Conservation (phyloP, 345 rosid species). For the Dipteronia dyeriana region DNA sequence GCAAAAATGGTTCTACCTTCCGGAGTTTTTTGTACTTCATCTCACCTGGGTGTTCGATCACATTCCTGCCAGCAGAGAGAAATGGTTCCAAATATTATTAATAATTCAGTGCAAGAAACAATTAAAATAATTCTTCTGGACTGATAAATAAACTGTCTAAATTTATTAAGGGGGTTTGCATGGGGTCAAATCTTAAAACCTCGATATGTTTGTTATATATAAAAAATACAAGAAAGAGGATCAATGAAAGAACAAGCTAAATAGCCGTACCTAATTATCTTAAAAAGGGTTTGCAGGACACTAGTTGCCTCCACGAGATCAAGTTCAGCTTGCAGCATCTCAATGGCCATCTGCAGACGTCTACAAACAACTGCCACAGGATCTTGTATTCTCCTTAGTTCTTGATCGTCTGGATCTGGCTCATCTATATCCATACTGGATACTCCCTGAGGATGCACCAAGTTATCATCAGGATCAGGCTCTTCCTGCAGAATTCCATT, state of each 20-base stretch:
- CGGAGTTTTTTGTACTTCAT: slow-evolving; percentile 71
- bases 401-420: slow-evolving; percentile 78
- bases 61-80: slow-evolving; percentile 53
- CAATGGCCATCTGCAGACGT: slow-evolving; percentile 67
- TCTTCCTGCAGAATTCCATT: slow-evolving; percentile 25
- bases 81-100: slow-evolving; percentile 14
- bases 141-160: not conserved
- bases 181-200: not conserved
- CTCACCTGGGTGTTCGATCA: slow-evolving; percentile 77
- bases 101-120: not conserved
- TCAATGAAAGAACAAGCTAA: slow-evolving; percentile 10
- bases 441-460: slow-evolving; percentile 27
- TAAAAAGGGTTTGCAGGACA: slow-evolving; percentile 64
- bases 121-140: not conserved
- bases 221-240: not conserved
- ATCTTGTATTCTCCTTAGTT: slow-evolving; percentile 76
- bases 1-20: slow-evolving; percentile 48
- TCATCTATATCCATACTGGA: slow-evolving; percentile 54
- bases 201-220: not conserved
- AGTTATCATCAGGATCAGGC: slow-evolving; percentile 41
- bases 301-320: slow-evolving; percentile 44
- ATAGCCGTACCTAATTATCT: slow-evolving; percentile 62
- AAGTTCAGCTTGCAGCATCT: slow-evolving; percentile 54
- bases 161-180: not conserved
- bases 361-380: slow-evolving; percentile 58